Evolutionary conservation across 2,329 filamentous ascomycete species (phyloP), one percentile per base, ranked within the genome.

Genomic region (Diaporthe batatas): DNA sequence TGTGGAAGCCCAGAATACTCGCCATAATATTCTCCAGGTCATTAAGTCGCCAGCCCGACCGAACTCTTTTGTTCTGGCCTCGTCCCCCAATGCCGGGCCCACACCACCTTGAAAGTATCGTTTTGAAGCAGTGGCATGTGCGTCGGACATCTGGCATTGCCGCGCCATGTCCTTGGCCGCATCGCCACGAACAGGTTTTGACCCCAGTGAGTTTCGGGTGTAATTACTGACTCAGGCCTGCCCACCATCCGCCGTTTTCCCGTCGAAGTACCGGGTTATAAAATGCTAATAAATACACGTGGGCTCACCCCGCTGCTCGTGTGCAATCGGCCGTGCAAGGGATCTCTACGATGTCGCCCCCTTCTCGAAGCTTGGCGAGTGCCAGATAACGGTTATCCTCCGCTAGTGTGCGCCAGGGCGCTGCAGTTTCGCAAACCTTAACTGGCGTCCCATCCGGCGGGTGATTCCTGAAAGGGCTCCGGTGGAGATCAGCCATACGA

Each of bases 301-400:
- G 36, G 36, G 6, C n/a, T 29, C n/a, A 39, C 36, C 57, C 18
- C 18, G 14, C n/a, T n/a, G n/a, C n/a, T n/a, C n/a, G 14, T 29
- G 14, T 29, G 36, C 23, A 59, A 36, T 42, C 11, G n/a, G 42
- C 58, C 23, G 59, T 65, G 59, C 58, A 25, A 34, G 59, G 58
- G 44, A 32, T 8, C 36, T 12, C 57, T 29, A 47, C 11, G 36
- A 29, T 65, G 42, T 29, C 21, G 44, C 36, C 59, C 29, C 44
- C 29, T 65, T 65, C 59, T 65, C 59, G 59, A 65, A 65, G 59
- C 44, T 65, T 44, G 44, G 59, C 59, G 36, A 65, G 44, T 65
- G 21, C 59, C 59, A 65, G 59, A 65, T 36, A 65, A 65, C 44
- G 59, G 59, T 49, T 44, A 25, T 51, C 59, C 59, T 51, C 59